A percentile compares a stretch with the other conserved stretches of the same genome.
phyloP scores from a whole-genome alignment of 2,329 filamentous ascomycete genomes.

The Hortaea werneckii region DNA sequence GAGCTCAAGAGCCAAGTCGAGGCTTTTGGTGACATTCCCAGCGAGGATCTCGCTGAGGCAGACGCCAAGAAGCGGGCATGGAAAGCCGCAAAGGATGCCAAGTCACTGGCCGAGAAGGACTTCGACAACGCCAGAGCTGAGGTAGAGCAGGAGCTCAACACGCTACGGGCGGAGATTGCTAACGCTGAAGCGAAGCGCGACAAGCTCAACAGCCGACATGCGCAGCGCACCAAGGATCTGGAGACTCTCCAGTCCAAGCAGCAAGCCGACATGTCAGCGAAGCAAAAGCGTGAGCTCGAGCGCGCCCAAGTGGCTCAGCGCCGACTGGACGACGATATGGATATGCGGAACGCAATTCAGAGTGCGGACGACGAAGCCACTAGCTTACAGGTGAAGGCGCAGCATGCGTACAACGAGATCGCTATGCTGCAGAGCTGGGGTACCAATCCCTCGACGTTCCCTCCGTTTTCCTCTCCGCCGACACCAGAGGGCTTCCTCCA shows the following conservation, averaged over 20 bases:
- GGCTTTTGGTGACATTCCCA: conserved; percentile 53
- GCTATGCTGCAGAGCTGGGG: conserved; percentile 18
- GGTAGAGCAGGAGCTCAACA: conserved; percentile 53
- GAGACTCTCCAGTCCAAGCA: conserved; percentile 62
- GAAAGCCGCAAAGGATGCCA: conserved; percentile 43
- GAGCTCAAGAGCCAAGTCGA: conserved; percentile 52
- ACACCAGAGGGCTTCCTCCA: conserved; percentile 54
- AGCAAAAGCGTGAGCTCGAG: conserved; percentile 24
- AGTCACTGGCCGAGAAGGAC: conserved; percentile 42
- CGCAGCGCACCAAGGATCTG: conserved; percentile 63
- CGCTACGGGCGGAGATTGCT: conserved; percentile 53
- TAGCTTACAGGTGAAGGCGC: conserved; percentile 30
- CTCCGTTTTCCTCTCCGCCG: conserved; percentile 29
- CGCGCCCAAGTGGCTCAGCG: conserved; percentile 15
- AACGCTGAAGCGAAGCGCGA: conserved; percentile 58
- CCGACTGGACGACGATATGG: conserved; percentile 30
- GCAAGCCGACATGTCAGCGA: conserved; percentile 36
- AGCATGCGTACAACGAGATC: conserved; percentile 30
- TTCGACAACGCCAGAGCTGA: conserved; percentile 53
- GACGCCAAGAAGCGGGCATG: conserved; percentile 48
- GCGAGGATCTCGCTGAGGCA: conserved; percentile 50
- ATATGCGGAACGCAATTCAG: conserved; percentile 29
- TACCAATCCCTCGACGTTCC: conserved; percentile 12
- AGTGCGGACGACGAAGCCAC: conserved; percentile 28
- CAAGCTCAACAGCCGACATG: conserved; percentile 60